Evolutionary conservation across 768 basidiomycete species (phyloP).

Genomic region (Strobilomyces echinocephalus): DNA sequence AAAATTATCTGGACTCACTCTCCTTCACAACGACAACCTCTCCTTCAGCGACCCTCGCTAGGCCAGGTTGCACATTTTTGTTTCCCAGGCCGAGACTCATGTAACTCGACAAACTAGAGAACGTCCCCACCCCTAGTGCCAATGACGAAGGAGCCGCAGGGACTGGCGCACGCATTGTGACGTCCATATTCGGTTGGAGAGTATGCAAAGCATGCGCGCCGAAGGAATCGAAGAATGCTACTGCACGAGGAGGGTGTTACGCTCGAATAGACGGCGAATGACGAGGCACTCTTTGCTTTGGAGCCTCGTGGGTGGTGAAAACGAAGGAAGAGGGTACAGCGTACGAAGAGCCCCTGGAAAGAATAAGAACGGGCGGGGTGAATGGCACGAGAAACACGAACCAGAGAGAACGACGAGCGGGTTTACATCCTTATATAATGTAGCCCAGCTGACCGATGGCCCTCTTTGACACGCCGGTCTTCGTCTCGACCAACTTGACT

Average conservation of each 20-base stretch:
- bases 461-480: constrained; percentile 58
- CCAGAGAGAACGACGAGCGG: constrained; percentile 83
- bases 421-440: constrained; percentile 79
- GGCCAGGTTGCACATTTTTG: constrained; percentile 59
- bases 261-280: constrained; percentile 70
- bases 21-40: constrained; percentile 77
- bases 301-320: constrained; percentile 67
- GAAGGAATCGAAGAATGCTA: constrained; percentile 65
- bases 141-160: constrained; percentile 27
- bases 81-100: constrained; percentile 79
- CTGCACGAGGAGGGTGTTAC: constrained; percentile 85
- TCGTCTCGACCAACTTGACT: constrained; percentile 52
- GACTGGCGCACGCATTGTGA: constrained; percentile 43
- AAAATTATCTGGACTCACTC: constrained; percentile 44
- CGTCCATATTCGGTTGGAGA: constrained; percentile 58
- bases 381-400: constrained; percentile 30
- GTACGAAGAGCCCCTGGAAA: constrained; percentile 64
- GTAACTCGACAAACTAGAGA: constrained; percentile 74
- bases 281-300: constrained; percentile 77
- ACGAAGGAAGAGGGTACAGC: constrained; percentile 69
- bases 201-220: constrained; percentile 72
- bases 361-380: background rate
- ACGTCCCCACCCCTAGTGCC: constrained; percentile 54
- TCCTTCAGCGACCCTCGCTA: constrained; percentile 49
- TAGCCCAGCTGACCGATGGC: constrained; percentile 87